A percentile compares a stretch with the other conserved stretches of the same genome.
These are phyloP conservation scores for Centaurea solstitialis DNA, from an alignment of 129 eudicot genomes.

Conservation along the genomic window DNA sequence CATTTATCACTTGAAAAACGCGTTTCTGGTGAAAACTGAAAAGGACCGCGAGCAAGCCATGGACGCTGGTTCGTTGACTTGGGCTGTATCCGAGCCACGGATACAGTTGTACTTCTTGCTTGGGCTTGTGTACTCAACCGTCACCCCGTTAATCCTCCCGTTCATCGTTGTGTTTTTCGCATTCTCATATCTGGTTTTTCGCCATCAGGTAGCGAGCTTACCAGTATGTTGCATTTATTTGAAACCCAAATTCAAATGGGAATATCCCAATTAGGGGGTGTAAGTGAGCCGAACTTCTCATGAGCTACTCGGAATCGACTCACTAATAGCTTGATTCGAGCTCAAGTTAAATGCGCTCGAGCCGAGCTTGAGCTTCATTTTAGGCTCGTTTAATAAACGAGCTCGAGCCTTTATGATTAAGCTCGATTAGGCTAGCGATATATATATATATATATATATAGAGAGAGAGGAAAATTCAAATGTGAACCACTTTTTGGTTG, in stretches of 20 bases:
- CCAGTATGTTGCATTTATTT: conserved; percentile 6
- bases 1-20: conserved; percentile 67
- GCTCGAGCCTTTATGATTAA: too few species aligned
- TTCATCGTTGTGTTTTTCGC: conserved; percentile 83
- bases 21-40: conserved; percentile 83
- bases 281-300: too few species aligned
- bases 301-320: too few species aligned
- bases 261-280: too few species aligned
- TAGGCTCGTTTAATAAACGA: too few species aligned
- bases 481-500: too few species aligned
- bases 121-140: conserved; percentile 72
- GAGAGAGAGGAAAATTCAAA: too few species aligned
- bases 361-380: too few species aligned
- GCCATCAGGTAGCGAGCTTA: conserved; percentile 74
- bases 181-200: conserved; percentile 75
- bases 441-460: too few species aligned
- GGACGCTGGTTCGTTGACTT: conserved; percentile 76
- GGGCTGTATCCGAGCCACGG: conserved; percentile 70
- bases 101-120: conserved; percentile 80
- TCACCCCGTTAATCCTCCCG: conserved; percentile 83
- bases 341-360: too few species aligned
- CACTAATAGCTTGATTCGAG: too few species aligned
- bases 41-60: conserved; percentile 82
- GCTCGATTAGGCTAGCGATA: too few species aligned
- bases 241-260: neutral